Evolutionary conservation across 441 rosid species (phyloP).

Genomic region (Pelargonium hybrid): DNA sequence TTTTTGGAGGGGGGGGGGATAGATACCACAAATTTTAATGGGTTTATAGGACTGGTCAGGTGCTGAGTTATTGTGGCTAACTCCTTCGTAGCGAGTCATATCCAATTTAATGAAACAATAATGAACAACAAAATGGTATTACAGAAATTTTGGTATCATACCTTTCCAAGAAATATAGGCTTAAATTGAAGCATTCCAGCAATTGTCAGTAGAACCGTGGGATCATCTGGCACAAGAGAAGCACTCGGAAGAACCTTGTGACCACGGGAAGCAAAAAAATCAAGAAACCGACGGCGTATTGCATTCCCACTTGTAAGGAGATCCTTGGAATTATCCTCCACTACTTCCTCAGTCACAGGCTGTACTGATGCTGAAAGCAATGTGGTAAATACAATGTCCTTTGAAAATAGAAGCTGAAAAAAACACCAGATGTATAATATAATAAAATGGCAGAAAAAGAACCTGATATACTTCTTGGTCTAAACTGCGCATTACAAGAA

Average conservation of each 20-base stretch:
- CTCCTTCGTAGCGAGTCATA: neutral
- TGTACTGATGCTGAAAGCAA: constrained; percentile 59
- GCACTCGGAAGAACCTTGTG: constrained; percentile 83
- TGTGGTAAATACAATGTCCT: constrained; percentile 20
- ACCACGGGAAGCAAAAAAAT: constrained; percentile 77
- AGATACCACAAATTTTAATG: neutral
- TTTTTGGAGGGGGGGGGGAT: no score
- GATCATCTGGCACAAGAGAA: constrained; percentile 91
- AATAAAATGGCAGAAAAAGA: constrained; percentile 19
- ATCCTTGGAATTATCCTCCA: constrained; percentile 34
- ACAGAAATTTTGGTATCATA: constrained; percentile 11
- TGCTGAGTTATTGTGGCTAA: neutral
- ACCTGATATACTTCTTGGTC: constrained; percentile 48
- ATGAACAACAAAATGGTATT: neutral
- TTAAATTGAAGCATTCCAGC: constrained; percentile 98
- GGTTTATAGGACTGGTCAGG: neutral
- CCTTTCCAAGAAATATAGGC: constrained; percentile 89
- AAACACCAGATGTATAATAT: constrained; percentile 9
- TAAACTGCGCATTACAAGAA: constrained; percentile 18
- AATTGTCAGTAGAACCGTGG: constrained; percentile 80
- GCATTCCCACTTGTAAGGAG: constrained; percentile 58
- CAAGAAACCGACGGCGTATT: constrained; percentile 62
- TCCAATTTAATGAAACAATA: neutral
- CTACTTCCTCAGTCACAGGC: constrained; percentile 43
- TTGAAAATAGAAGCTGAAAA: constrained; percentile 20